Conservation (phyloP, 78 protist species). For the Mastigamoeba balamuthi region DNA sequence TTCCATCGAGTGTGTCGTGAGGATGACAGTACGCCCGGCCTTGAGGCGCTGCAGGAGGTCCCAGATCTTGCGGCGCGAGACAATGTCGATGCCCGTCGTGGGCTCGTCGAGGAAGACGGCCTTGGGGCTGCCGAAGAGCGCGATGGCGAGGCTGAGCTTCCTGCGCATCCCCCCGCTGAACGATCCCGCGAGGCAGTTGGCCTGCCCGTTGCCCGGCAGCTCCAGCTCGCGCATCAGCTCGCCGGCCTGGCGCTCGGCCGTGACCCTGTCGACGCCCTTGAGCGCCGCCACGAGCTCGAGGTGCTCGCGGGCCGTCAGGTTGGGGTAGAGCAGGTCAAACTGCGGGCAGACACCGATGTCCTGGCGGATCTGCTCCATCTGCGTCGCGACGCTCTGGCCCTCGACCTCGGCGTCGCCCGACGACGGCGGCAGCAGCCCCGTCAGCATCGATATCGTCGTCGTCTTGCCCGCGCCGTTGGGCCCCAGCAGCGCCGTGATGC, state of each 20-base stretch:
- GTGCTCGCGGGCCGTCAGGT: constrained; percentile 43
- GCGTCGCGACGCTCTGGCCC: not conserved
- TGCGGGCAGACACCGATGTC: constrained; percentile 52
- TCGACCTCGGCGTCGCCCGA: not conserved
- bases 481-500: constrained; percentile 45
- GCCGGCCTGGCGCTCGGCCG: not conserved
- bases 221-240: constrained; percentile 19
- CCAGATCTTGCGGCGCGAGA: constrained; percentile 39
- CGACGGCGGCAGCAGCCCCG: constrained; percentile 50
- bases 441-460: constrained; percentile 72
- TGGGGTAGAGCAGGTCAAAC: constrained; percentile 19
- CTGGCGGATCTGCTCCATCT: constrained; percentile 17
- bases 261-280: constrained; percentile 19
- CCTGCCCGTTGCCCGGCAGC: constrained; percentile 4
- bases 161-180: constrained; percentile 76
- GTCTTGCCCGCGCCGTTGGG: constrained; percentile 74
- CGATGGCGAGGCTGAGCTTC: constrained; percentile 60
- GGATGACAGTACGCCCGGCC: constrained; percentile 32
- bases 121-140: constrained; percentile 53
- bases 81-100: constrained; percentile 59
- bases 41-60: constrained; percentile 38
- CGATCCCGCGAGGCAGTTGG: not conserved
- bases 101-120: constrained; percentile 8
- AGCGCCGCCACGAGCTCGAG: constrained; percentile 11
- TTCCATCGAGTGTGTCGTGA: constrained; percentile 87